phyloP scores from a whole-genome alignment of 179 eudicot genomes.

The Camellia oleifera region DNA sequence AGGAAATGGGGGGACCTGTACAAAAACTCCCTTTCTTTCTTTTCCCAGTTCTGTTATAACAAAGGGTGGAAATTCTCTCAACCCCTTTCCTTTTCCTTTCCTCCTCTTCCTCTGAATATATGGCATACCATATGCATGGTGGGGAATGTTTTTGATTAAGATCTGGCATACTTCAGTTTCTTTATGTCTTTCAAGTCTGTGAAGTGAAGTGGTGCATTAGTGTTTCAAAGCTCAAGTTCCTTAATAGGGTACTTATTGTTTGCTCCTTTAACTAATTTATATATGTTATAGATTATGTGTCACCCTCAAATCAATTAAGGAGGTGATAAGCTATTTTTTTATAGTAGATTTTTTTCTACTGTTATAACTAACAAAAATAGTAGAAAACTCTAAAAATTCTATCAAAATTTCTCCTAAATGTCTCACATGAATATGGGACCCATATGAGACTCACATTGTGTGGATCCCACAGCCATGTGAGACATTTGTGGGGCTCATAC shows the following conservation, averaged over 20 bases:
- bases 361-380: no score
- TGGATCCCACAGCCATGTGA: no score
- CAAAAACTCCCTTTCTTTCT: not conserved
- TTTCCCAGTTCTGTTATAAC: not conserved
- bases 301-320: no score
- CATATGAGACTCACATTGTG: no score
- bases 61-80: not conserved
- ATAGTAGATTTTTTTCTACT: no score
- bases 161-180: not conserved
- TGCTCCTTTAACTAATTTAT: not conserved
- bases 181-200: not conserved
- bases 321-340: no score
- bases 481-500: no score
- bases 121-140: not conserved
- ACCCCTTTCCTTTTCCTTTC: no score
- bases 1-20: not conserved
- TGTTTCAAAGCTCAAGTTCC: not conserved
- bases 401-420: no score
- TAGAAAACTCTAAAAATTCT: no score
- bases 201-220: not conserved
- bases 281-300: no score
- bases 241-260: not conserved
- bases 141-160: not conserved
- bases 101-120: not conserved
- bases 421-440: no score